Evolutionary conservation across 2,329 filamentous ascomycete species (phyloP), one percentile per base, ranked within the genome.

Genomic region (Delphinella strobiligena): DNA sequence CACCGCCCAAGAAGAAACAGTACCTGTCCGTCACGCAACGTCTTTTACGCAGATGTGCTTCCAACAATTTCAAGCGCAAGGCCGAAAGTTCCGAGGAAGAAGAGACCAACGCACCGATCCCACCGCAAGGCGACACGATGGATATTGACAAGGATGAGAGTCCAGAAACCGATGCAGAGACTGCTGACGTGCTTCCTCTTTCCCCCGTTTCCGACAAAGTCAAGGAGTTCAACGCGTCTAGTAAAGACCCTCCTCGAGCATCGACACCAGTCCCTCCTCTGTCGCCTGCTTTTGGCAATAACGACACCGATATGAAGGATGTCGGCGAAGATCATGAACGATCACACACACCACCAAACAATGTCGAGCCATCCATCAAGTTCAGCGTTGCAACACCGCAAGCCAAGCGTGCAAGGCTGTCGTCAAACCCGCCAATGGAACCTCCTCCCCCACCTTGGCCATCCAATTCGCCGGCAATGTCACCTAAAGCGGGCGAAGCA

Each of bases 291-390:
- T 36, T 41, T n/a, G 36, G 31, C 32, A 18, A 40, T 30, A 30
- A 38, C 12, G 40, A 42, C 19, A 17, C 66, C 12, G 66, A 67
- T 38, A 71, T 69, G 67, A 62, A 61, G 44, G 66, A 70, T 45
- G 53, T 54, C 7, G 42, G 43, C n/a, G 36, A 31, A 12, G 41
- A 40, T 12, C 16, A 19, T 10, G n/a, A 14, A 12, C 33, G 19
- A 7, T 17, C 15, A n/a, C 31, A 31, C 14, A 34, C 41, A 16
- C 30, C 31, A 11, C 36, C 41, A 17, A 34, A 30, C 5, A 31
- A 29, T 7, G 19, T 24, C n/a, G 32, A 32, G 10, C 9, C 9
- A 4, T n/a, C 24, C 18, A 17, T 40, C 33, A 11, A 27, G 22
- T 27, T 27, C 37, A 34, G 24, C 24, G 30, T 32, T 34, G 32